phyloP scores from a whole-genome alignment of 768 basidiomycete genomes.

The Mycena haematopus region DNA sequence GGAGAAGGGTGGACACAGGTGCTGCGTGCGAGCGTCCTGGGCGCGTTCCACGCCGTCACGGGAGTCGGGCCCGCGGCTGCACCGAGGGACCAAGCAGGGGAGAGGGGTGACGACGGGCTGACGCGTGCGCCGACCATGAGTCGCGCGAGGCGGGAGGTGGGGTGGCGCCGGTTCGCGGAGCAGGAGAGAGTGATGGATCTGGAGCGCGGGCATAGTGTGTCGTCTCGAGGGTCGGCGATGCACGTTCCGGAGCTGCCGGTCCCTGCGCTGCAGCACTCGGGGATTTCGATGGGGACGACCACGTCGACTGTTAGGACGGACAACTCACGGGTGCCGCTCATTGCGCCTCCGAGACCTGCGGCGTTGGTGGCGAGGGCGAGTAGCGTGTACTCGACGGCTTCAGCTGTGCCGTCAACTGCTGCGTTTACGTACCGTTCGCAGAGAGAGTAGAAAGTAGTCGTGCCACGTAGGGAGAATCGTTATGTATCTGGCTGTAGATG shows the following conservation, averaged over 20 bases:
- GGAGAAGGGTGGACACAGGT: slow-evolving; percentile 20
- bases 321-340: slow-evolving; percentile 19
- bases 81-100: background rate
- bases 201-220: background rate
- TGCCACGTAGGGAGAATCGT: too few relatives aligned
- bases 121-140: slow-evolving; percentile 23
- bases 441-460: too few relatives aligned
- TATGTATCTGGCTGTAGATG: too few relatives aligned
- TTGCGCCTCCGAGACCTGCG: slow-evolving; percentile 12
- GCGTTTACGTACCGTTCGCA: too few relatives aligned
- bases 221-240: background rate
- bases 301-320: slow-evolving; percentile 3
- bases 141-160: slow-evolving; percentile 17
- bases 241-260: background rate
- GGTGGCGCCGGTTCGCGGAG: slow-evolving; percentile 25
- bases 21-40: slow-evolving; percentile 22
- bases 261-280: slow-evolving; percentile 1
- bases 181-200: background rate
- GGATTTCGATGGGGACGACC: slow-evolving; percentile 1
- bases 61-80: background rate
- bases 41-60: slow-evolving; percentile 20
- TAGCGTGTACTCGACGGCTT: slow-evolving; percentile 17
- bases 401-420: too few relatives aligned
- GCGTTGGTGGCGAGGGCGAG: slow-evolving; percentile 14
- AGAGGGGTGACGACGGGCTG: slow-evolving; percentile 24